Conservation (phyloP, 1,284 basidiomycete genomes). For the Ceraceosorus bombacis region DNA sequence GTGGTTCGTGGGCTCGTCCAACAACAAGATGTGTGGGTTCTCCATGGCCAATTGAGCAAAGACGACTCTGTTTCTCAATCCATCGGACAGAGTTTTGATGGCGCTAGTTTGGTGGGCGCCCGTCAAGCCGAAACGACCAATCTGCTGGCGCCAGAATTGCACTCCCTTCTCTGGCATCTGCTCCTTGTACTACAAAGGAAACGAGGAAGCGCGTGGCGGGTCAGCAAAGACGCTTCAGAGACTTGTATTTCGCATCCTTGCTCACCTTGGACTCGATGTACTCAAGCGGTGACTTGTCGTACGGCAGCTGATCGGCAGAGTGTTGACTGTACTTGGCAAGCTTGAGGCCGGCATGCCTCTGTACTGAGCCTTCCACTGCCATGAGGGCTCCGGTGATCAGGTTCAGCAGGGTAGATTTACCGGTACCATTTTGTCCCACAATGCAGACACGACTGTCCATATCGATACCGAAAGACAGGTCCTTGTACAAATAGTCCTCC, state of each 20-base stretch:
- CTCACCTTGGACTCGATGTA: conserved; percentile 74
- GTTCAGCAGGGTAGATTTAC: conserved; percentile 93
- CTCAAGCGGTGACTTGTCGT: conserved; percentile 84
- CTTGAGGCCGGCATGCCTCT: conserved; percentile 81
- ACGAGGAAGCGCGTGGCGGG: conserved; percentile 81
- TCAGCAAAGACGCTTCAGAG: conserved; percentile 81
- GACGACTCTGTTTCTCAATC: conserved; percentile 84
- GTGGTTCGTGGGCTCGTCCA: conserved; percentile 71
- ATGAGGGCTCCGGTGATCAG: conserved; percentile 79
- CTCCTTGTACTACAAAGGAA: conserved; percentile 55
- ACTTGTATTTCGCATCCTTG: conserved; percentile 88
- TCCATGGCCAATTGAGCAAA: conserved; percentile 68
- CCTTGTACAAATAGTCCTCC: conserved; percentile 77
- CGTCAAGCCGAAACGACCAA: conserved; percentile 90
- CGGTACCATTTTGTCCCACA: conserved; percentile 94
- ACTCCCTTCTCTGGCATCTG: conserved; percentile 93
- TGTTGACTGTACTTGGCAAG: conserved; percentile 91
- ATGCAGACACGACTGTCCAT: conserved; percentile 96
- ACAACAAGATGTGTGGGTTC: conserved; percentile 50
- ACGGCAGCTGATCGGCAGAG: conserved; percentile 94
- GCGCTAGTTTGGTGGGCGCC: conserved; percentile 87
- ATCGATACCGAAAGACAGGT: conserved; percentile 72
- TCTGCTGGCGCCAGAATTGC: conserved; percentile 84
- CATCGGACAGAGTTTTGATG: conserved; percentile 87
- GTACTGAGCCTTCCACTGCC: conserved; percentile 75